Evolutionary conservation across 2,329 filamentous ascomycete genomes (phyloP), one percentile per base, ranked within the genome.

Genomic region (Fusarium dlaminii): DNA sequence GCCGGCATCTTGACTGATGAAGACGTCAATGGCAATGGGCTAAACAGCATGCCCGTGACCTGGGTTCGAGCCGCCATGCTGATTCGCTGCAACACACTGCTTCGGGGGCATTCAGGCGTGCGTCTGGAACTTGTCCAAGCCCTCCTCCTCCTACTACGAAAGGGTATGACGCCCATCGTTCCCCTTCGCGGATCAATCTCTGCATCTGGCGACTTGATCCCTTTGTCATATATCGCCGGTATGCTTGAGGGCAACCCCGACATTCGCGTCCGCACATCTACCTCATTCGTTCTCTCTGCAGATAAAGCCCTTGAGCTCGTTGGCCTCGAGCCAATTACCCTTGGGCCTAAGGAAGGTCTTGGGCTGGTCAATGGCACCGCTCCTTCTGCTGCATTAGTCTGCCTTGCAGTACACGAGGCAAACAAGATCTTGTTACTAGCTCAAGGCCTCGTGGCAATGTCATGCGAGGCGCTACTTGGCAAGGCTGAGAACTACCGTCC

Each of bases 201-300:
- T 3, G 49, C 32, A 37, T 54, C 49, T 3, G 49, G 49, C 0
- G 49, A 54, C 10, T 27, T 54, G 14, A 37, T 54, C 2, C 49
- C 49, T 1, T 2, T 54, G 0, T 54, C 49, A 5, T 54, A 54
- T 1, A 37, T 54, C 7, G 49, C 49, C 2, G 48, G 48, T 4
- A 8, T 51, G 30, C 30, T 51, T 2, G 32, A 54, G 6, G 49
- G 49, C 0, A 54, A 54, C 3, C n/a, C n/a, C 0, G 18, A 54
- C 5, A 29, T 54, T 14, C 24, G 10, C 7, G 32, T 54, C 18
- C 30, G 13, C 5, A 54, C 49, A 22, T 2, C 7, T 0, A 37
- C 30, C 1, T 54, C 17, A 2, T 37, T 1, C 1, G 13, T 37
- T 22, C 4, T 54, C 0, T 29, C 49, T 0, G 49, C 49, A 0